Percentiles rank a stretch among this genome's conserved stretches.
These are phyloP conservation scores for Leccinum arenicola DNA, from an alignment of 768 basidiomycete species.

Conservation along the genomic window DNA sequence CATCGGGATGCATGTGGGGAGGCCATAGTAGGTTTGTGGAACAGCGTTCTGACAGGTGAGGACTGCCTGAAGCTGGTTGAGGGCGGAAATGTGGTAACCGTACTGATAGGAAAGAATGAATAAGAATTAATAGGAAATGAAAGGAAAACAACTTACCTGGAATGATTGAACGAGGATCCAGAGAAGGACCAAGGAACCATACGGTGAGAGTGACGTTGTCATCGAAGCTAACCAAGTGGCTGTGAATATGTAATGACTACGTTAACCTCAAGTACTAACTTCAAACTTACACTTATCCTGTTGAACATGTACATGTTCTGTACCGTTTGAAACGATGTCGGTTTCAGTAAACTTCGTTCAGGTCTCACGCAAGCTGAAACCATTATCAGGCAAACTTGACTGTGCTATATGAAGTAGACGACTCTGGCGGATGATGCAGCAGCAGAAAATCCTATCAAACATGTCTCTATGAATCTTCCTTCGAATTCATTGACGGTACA, in stretches of 20 bases:
- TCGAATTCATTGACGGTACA: constrained; percentile 26
- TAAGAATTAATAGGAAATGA: neutral
- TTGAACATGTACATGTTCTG: too few relatives aligned
- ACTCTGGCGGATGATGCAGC: too few relatives aligned
- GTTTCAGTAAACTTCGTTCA: too few relatives aligned
- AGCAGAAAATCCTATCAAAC: constrained; percentile 47
- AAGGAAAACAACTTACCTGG: constrained; percentile 31
- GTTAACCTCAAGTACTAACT: too few relatives aligned
- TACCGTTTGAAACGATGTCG: too few relatives aligned
- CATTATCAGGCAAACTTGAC: too few relatives aligned
- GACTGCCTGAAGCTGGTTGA: constrained; percentile 84
- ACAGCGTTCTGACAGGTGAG: constrained; percentile 58
- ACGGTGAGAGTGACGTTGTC: constrained; percentile 45
- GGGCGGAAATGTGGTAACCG: constrained; percentile 89
- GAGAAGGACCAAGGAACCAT: constrained; percentile 63
- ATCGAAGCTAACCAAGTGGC: constrained; percentile 1
- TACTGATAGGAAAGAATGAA: constrained; percentile 42
- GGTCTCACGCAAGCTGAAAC: too few relatives aligned
- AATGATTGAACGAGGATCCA: constrained; percentile 70
- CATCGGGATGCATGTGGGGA: constrained; percentile 81
- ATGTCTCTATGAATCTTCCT: constrained; percentile 34
- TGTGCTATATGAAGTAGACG: too few relatives aligned
- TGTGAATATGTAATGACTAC: neutral
- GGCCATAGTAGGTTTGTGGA: constrained; percentile 29
- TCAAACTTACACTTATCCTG: too few relatives aligned